Base-by-base conservation (phyloP, 805 yeast species). In the Schizosaccharomyces cryophilus region DNA sequence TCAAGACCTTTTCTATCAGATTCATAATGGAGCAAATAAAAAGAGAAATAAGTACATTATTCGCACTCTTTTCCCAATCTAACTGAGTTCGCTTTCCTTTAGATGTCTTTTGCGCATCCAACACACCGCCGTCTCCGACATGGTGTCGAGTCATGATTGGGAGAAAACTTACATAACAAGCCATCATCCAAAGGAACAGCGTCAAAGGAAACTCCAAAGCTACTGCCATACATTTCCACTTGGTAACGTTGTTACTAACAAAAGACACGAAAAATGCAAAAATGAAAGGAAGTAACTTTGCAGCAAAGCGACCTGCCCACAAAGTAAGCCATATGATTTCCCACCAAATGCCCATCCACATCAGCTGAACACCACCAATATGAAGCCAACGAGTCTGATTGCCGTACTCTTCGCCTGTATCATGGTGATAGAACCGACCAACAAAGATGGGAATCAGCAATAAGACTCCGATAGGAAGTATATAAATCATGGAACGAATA, bases 11-110 rank as follows among this genome's bases (percentile, higher is more conserved):
- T 65, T 73, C 76, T 15, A 68, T 68, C 24, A 71, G 63, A 63
- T 65, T 71, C 45, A 73, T 67, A 42, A 72, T 63, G 1, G 75
- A 69, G 5, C 72, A 66, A 26, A 73, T 68, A 21, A 73, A 65
- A 19, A 73, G 61, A 0, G 75, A 70, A 3, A 72, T 75, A 35
- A 72, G 63, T 6, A 73, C 66, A 58, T 70, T 67, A 60, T 69
- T 69, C 7, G 60, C 60, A 21, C 29, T 35, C 21, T 56, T 30
- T 56, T 56, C 29, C 60, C 60, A 56, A 7, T 5, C 15, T 13
- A 56, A 24, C 29, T 29, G 21, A 13, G 38, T 31, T 19, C 31
- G 21, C 9, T 54, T 54, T 29, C 58, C 58, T 24, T n/a, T 11
- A 35, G 40, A 13, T 3, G 40, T 35, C 40, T 1, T 45, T n/a